A percentile compares a stretch with the other conserved stretches of the same genome.
phyloP scores from a whole-genome alignment of 768 basidiomycete genomes.

The Boletus eberwhitei region DNA sequence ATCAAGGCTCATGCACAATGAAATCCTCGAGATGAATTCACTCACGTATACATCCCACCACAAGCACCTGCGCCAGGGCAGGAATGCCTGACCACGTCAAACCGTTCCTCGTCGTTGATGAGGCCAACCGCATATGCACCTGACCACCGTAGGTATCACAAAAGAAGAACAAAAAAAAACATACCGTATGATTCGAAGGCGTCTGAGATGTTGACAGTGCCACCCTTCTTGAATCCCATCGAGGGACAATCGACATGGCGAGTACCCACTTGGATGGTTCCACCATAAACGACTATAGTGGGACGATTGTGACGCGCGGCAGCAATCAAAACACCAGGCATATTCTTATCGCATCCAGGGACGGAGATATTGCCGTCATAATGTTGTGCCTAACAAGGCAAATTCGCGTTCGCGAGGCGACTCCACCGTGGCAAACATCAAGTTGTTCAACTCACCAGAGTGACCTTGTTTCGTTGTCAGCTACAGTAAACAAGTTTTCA shows the following conservation, averaged over 20 bases:
- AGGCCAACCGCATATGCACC: conserved; percentile 75
- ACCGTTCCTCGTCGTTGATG: conserved; percentile 75
- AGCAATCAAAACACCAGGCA: conserved; percentile 88
- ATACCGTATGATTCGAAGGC: conserved; percentile 82
- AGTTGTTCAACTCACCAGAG: conserved; percentile 41
- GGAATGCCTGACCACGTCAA: conserved; percentile 82
- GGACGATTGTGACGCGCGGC: conserved; percentile 85
- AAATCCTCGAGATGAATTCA: conserved; percentile 4
- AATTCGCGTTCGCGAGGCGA: not conserved
- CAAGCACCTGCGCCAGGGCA: conserved; percentile 85
- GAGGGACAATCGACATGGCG: conserved; percentile 79
- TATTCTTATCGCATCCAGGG: conserved; percentile 91
- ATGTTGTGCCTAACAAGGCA: conserved; percentile 63
- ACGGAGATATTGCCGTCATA: conserved; percentile 86
- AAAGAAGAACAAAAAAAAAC: not conserved
- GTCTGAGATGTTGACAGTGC: conserved; percentile 78
- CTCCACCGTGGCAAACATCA: not conserved
- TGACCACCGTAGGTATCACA: conserved; percentile 25
- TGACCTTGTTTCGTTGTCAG: conserved; percentile 40
- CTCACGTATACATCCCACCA: conserved; percentile 84
- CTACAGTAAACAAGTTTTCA: not conserved
- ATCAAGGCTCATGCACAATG: not conserved
- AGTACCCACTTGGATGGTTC: conserved; percentile 75
- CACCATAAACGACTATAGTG: conserved; percentile 84
- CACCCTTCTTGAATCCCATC: conserved; percentile 76